Percentiles rank a stretch among this genome's conserved stretches.
Evolutionary conservation across 306 rosid genomes (phyloP).

Genomic region (Hippophae rhamnoides): DNA sequence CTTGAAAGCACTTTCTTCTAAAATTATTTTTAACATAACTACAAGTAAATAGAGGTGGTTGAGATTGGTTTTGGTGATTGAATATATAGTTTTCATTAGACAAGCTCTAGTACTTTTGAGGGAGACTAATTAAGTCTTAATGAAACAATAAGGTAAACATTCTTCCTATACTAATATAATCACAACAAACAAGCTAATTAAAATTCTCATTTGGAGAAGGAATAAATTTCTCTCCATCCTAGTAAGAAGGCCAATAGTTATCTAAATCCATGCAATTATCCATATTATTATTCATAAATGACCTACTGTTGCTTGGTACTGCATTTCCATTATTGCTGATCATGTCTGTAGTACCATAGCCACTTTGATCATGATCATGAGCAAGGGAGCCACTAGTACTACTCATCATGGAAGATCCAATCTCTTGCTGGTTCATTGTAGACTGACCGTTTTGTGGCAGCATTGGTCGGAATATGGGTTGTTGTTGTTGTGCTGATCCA

Average conservation of each 20-base stretch:
- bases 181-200: too few relatives aligned
- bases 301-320: conserved; percentile 28
- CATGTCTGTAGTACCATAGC: conserved; percentile 44
- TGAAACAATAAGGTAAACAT: too few relatives aligned
- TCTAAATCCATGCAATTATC: conserved; percentile 76
- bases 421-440: conserved; percentile 31
- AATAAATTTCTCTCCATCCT: background rate
- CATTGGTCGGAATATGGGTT: conserved; percentile 29
- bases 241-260: conserved; percentile 64
- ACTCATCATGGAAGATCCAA: conserved; percentile 18
- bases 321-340: conserved; percentile 16
- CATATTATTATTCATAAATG: conserved; percentile 33
- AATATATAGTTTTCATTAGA: too few relatives aligned
- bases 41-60: too few relatives aligned
- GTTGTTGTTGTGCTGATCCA: conserved; percentile 25
- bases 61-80: too few relatives aligned
- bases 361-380: conserved; percentile 9
- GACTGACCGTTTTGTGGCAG: conserved; percentile 10
- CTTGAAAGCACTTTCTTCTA: too few relatives aligned
- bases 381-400: conserved; percentile 22
- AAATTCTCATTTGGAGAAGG: background rate
- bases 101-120: too few relatives aligned
- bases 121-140: too few relatives aligned
- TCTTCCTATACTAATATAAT: too few relatives aligned
- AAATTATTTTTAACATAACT: too few relatives aligned